Conservation (phyloP, 148 eudicot species). For the Mesembryanthemum crystallinum region DNA sequence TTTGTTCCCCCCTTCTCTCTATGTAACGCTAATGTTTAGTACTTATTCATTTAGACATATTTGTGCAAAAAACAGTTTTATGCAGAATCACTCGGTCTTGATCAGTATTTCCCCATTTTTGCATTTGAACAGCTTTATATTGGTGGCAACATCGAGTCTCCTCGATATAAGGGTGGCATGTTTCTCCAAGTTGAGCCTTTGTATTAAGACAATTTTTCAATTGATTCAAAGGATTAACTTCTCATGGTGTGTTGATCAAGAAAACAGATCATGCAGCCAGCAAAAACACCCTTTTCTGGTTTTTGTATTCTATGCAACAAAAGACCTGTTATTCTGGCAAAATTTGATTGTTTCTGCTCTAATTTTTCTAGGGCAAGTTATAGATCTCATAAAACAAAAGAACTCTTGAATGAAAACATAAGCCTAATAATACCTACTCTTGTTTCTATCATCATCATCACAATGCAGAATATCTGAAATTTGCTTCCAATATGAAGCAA, state of each 20-base stretch:
- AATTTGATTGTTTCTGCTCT: background rate
- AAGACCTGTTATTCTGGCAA: background rate
- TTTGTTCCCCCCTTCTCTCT: background rate
- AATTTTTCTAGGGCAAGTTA: background rate
- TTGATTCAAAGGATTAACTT: background rate
- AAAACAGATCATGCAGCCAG: conserved; percentile 10
- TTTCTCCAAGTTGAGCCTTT: conserved; percentile 15
- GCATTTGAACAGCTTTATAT: background rate
- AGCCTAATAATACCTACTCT: no score
- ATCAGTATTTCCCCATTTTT: background rate
- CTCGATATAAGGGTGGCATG: background rate
- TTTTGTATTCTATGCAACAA: background rate
- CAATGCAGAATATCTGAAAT: no score
- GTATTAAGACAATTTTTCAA: conserved; percentile 4
- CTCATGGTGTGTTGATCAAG: conserved; percentile 11
- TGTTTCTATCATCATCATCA: background rate
- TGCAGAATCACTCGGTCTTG: conserved; percentile 3
- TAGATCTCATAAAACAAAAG: background rate
- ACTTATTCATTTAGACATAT: conserved; percentile 2
- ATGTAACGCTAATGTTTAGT: conserved; percentile 12
- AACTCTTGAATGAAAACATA: no score
- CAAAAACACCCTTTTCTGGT: conserved; percentile 2
- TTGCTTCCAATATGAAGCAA: no score
- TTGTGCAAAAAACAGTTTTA: conserved; percentile 11
- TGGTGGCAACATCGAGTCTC: background rate